Conservation (phyloP, 2,329 filamentous ascomycete genomes). For the Venturia oleaginea region DNA sequence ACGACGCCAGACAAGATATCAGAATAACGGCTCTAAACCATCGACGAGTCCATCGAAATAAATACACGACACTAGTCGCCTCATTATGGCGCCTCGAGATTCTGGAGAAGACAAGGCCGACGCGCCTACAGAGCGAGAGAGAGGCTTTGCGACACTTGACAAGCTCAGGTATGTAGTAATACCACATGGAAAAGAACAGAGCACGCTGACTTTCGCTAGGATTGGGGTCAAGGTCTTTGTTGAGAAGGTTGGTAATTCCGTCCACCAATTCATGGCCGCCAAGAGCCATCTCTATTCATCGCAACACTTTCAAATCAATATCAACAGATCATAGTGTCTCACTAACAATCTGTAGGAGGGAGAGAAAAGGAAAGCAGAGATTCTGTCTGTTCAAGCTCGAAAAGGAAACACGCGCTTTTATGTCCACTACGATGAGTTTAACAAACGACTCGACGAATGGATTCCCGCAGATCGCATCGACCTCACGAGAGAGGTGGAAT, state of each 20-base stretch:
- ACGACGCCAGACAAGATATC: background rate
- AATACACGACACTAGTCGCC: slow-evolving; percentile 12
- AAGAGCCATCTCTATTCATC: no score
- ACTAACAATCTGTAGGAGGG: slow-evolving; percentile 49
- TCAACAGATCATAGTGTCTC: no score
- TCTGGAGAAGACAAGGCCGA: slow-evolving; percentile 38
- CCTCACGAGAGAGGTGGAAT: slow-evolving; percentile 84
- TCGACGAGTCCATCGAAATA: slow-evolving; percentile 19
- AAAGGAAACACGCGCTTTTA: slow-evolving; percentile 87
- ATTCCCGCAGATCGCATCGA: slow-evolving; percentile 74
- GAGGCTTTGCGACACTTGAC: slow-evolving; percentile 73
- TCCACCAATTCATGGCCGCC: background rate
- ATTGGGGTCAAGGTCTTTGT: slow-evolving; percentile 60
- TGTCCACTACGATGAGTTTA: slow-evolving; percentile 97
- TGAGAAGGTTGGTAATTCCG: slow-evolving; percentile 49
- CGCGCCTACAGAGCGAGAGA: slow-evolving; percentile 56
- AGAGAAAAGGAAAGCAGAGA: slow-evolving; percentile 83
- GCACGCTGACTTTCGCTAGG: slow-evolving; percentile 31
- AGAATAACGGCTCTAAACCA: background rate
- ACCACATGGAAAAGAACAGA: slow-evolving; percentile 22
- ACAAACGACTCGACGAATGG: slow-evolving; percentile 83
- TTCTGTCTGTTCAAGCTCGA: slow-evolving; percentile 84
- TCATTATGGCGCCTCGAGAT: slow-evolving; percentile 47
- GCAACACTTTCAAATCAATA: no score
- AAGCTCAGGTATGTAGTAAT: slow-evolving; percentile 59